Conservation (phyloP, 108 stramenopile genomes). For the Cyclotella cryptica region DNA sequence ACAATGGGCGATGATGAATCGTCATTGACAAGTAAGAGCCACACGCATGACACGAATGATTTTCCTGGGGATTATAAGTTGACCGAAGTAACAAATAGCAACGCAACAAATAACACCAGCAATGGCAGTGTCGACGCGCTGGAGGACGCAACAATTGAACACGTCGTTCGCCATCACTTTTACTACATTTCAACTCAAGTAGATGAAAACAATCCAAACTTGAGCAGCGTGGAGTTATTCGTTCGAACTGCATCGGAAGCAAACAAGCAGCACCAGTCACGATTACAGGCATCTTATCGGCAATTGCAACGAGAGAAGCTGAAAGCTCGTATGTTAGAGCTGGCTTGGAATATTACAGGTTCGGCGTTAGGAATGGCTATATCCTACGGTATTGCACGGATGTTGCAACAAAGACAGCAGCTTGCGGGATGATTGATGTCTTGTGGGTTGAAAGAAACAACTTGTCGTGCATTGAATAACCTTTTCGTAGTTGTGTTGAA, state of each 20-base stretch:
- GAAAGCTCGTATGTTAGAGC: constrained; percentile 53
- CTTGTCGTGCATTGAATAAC: too few species aligned
- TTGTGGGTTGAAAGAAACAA: not conserved
- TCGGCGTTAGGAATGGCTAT: constrained; percentile 55
- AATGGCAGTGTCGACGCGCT: constrained; percentile 47
- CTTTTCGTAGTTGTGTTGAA: too few species aligned
- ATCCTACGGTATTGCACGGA: constrained; percentile 52
- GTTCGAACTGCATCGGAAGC: constrained; percentile 35
- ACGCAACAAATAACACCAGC: constrained; percentile 25
- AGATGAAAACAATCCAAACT: not conserved
- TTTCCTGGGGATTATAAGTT: constrained; percentile 40
- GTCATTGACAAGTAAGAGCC: not conserved
- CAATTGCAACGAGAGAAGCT: constrained; percentile 57
- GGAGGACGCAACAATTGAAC: constrained; percentile 70
- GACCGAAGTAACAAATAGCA: constrained; percentile 27
- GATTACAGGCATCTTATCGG: constrained; percentile 47
- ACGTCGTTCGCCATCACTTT: constrained; percentile 79
- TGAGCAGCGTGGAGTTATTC: constrained; percentile 38
- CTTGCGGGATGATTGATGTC: not conserved
- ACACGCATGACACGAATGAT: constrained; percentile 45
- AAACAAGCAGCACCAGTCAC: constrained; percentile 41
- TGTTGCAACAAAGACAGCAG: constrained; percentile 35
- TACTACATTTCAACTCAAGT: constrained; percentile 67
- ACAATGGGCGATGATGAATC: constrained; percentile 17
- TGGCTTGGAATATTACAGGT: constrained; percentile 49